phyloP scores from a whole-genome alignment of 768 basidiomycete species.

The Tylopilus vinaceipallidus region DNA sequence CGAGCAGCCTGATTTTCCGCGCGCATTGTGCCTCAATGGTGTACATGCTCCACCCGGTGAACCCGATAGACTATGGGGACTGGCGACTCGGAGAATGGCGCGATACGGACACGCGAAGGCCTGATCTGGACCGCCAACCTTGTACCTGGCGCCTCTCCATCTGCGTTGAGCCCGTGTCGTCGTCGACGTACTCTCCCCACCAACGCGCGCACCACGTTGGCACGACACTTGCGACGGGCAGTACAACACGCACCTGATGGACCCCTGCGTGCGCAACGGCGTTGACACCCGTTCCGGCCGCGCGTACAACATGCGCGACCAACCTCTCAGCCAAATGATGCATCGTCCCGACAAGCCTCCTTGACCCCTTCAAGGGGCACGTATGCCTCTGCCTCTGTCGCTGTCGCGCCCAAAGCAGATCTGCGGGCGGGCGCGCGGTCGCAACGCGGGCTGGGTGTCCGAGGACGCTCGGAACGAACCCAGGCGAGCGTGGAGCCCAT shows the following conservation, averaged over 20 bases:
- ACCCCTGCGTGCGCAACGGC: too few relatives aligned
- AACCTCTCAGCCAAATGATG: conserved; percentile 8
- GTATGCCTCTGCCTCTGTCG: conserved; percentile 2
- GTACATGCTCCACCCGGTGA: conserved; percentile 7
- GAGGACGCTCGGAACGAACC: too few relatives aligned
- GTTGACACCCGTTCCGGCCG: too few relatives aligned
- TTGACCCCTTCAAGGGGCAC: neutral
- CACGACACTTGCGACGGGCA: too few relatives aligned
- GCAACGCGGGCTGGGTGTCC: too few relatives aligned
- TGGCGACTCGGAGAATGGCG: neutral
- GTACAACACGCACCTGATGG: neutral
- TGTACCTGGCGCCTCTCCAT: conserved; percentile 15
- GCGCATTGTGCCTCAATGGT: conserved; percentile 8
- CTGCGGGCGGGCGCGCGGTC: neutral
- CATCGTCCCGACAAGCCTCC: neutral
- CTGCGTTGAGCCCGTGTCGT: conserved; percentile 3
- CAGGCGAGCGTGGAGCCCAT: too few relatives aligned
- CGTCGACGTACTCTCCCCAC: conserved; percentile 7
- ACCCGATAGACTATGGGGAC: conserved; percentile 6
- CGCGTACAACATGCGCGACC: neutral
- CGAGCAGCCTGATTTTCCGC: conserved; percentile 9
- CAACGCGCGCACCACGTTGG: too few relatives aligned
- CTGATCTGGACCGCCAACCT: too few relatives aligned
- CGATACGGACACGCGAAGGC: too few relatives aligned
- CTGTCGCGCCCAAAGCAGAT: neutral